These are phyloP conservation scores for Colletotrichum melonis DNA, from an alignment of 2,329 filamentous ascomycete species.

Conservation along the genomic window DNA sequence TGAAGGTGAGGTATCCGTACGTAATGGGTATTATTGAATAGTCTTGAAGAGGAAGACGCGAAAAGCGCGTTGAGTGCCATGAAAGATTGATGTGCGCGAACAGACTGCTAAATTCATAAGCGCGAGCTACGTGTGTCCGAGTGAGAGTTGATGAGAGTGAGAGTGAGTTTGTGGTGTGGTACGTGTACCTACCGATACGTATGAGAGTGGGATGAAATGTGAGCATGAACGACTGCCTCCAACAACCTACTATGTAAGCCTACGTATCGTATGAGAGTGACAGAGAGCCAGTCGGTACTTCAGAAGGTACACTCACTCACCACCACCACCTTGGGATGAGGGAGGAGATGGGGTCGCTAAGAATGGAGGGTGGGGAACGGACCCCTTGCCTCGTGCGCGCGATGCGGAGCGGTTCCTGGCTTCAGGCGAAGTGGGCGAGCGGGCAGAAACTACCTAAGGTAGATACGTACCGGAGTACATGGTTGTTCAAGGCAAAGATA, in stretches of 20 bases:
- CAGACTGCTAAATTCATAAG: not conserved
- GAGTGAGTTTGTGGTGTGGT: not conserved
- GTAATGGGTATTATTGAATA: not conserved
- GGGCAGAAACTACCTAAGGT: not conserved
- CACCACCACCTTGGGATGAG: not conserved
- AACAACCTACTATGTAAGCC: not conserved
- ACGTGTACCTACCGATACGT: not conserved
- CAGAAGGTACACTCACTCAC: too few relatives aligned
- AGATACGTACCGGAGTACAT: slow-evolving; percentile 12
- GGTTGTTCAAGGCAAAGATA: not conserved
- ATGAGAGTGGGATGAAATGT: not conserved
- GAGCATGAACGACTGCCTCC: not conserved
- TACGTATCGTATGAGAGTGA: not conserved
- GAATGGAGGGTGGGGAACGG: slow-evolving; percentile 24
- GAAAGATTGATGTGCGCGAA: not conserved
- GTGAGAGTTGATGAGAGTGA: not conserved
- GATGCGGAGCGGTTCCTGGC: slow-evolving; percentile 33
- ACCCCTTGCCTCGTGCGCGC: slow-evolving; percentile 34
- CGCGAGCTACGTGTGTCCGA: not conserved
- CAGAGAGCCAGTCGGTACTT: not conserved
- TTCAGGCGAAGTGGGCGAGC: slow-evolving; percentile 11
- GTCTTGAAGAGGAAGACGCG: not conserved
- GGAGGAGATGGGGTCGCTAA: not conserved
- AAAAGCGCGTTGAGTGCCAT: not conserved
- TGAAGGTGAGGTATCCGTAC: not conserved